Evolutionary conservation across 371 early-diverging fungal species (phyloP).

Genomic region (Lichtheimia ornata): DNA sequence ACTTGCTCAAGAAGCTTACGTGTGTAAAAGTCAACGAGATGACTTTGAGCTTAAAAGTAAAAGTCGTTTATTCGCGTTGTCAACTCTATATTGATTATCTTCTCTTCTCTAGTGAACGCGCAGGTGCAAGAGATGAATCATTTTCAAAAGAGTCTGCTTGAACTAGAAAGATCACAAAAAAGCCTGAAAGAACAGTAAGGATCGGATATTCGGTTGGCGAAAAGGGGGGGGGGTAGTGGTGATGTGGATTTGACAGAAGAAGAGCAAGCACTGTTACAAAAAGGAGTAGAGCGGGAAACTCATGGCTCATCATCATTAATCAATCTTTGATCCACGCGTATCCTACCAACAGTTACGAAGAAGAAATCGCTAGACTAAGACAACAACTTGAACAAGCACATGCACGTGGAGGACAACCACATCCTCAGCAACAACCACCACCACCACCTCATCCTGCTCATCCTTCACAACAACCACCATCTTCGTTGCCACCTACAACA

Average conservation of each 20-base stretch:
- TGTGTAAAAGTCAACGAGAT: conserved; percentile 73
- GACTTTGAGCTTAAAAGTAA: conserved; percentile 84
- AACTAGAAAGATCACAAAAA: conserved; percentile 74
- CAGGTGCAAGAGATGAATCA: conserved; percentile 73
- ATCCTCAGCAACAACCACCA: conserved; percentile 1
- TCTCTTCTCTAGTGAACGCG: conserved; percentile 36
- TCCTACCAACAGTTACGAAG: conserved; percentile 23
- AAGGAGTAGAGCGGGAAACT: not conserved
- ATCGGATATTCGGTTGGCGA: not conserved
- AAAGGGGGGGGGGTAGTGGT: too few relatives aligned
- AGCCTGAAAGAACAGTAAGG: conserved; percentile 63
- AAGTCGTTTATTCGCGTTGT: not conserved
- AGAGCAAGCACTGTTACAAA: not conserved
- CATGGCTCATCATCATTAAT: too few relatives aligned
- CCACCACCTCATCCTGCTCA: not conserved
- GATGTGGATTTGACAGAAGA: not conserved
- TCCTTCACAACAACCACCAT: conserved; percentile 5
- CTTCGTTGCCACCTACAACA: not conserved
- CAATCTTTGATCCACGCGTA: too few relatives aligned
- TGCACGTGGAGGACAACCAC: not conserved
- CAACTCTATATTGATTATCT: not conserved
- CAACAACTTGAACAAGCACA: conserved; percentile 31
- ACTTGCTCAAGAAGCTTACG: conserved; percentile 68
- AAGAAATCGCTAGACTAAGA: conserved; percentile 33
- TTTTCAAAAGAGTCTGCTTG: conserved; percentile 71